phyloP scores from a whole-genome alignment of 225 moss, liverwort and hornwort species.

The Polytrichum commune region DNA sequence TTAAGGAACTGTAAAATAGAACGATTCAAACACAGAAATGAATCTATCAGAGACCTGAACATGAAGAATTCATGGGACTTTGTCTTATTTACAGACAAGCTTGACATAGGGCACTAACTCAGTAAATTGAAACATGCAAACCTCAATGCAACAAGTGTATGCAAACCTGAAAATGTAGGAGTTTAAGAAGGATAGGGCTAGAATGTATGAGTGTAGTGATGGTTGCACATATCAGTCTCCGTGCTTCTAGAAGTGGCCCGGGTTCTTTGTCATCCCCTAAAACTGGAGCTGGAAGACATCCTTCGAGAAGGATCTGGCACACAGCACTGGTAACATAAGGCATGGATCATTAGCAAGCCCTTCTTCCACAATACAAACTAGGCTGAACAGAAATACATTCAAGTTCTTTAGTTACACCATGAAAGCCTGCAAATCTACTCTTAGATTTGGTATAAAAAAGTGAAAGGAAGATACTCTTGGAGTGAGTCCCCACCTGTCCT shows the following conservation, averaged over 20 bases:
- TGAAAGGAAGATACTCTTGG: background rate
- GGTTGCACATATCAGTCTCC: slow-evolving; percentile 68
- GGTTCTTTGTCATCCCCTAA: slow-evolving; percentile 64
- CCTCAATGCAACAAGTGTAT: background rate
- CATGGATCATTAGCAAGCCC: background rate
- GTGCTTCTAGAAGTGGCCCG: slow-evolving; percentile 83
- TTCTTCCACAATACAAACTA: no score
- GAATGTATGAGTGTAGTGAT: slow-evolving; percentile 71
- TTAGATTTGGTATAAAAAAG: no score
- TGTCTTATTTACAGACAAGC: no score
- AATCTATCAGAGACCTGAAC: background rate
- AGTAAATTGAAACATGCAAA: background rate
- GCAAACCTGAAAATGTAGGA: slow-evolving; percentile 89
- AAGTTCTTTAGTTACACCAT: background rate
- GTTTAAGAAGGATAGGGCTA: slow-evolving; percentile 81
- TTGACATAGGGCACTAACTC: no score
- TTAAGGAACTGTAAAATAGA: no score
- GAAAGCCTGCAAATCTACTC: background rate
- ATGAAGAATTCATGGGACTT: background rate
- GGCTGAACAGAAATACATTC: background rate
- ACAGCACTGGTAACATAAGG: slow-evolving; percentile 61
- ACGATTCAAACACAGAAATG: background rate
- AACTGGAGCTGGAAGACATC: slow-evolving; percentile 67
- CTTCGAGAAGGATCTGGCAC: slow-evolving; percentile 91
- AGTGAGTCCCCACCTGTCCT: slow-evolving; percentile 66